These are phyloP conservation scores for Pseudogymnoascus sp. DNA, from an alignment of 2,329 filamentous ascomycete species.

Conservation along the genomic window DNA sequence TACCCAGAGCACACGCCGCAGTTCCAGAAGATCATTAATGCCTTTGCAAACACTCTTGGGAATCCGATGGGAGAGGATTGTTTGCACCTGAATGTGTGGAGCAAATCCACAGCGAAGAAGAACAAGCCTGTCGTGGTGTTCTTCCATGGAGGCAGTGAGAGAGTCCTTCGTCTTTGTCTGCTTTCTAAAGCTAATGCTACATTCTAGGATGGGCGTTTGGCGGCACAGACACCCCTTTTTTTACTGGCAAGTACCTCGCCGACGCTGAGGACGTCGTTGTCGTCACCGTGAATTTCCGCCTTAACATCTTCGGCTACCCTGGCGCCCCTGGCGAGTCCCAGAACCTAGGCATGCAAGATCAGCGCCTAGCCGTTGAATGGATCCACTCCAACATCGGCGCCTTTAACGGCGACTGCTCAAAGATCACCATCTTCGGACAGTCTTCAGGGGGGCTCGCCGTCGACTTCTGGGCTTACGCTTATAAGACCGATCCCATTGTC, in stretches of 20 bases:
- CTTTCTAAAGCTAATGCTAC: background rate
- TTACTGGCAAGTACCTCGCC: constrained; percentile 14
- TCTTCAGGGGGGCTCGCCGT: constrained; percentile 40
- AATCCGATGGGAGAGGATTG: constrained; percentile 12
- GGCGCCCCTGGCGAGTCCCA: constrained; percentile 12
- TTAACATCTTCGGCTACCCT: constrained; percentile 9
- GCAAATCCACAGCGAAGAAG: background rate
- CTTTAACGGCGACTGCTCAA: constrained; percentile 45
- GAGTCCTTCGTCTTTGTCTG: background rate
- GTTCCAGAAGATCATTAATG: background rate
- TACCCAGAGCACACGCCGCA: constrained; percentile 6
- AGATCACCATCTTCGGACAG: constrained; percentile 48
- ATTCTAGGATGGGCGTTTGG: background rate
- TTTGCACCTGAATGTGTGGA: constrained; percentile 10
- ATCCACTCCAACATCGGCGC: constrained; percentile 43
- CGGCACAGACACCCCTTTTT: background rate
- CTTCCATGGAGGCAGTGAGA: background rate
- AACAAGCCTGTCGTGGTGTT: constrained; percentile 1
- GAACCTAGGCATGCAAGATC: constrained; percentile 48
- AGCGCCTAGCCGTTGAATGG: constrained; percentile 45
- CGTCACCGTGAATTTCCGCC: constrained; percentile 18
- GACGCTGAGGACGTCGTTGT: constrained; percentile 17
- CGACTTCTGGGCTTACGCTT: constrained; percentile 17
- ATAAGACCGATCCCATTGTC: constrained; percentile 19
- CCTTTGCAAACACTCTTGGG: background rate